These are phyloP conservation scores for Artemisia tridentata DNA, from an alignment of 129 eudicot genomes.

Conservation along the genomic window DNA sequence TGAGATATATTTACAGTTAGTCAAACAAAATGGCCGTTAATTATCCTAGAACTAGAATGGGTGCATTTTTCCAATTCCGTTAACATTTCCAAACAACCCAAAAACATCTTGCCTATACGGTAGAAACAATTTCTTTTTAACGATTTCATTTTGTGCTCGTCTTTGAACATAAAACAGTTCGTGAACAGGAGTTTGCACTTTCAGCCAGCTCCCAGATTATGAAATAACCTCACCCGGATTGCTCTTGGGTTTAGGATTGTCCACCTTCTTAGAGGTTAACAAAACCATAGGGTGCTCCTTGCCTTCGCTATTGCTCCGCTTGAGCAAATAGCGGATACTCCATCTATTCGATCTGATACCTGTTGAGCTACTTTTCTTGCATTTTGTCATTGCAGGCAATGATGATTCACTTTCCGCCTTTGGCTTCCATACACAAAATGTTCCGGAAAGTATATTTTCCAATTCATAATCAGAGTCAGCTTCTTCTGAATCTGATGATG, in stretches of 20 bases:
- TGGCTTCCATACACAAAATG: constrained; percentile 63
- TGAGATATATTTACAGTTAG: too few relatives aligned
- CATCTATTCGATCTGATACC: constrained; percentile 59
- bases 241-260: constrained; percentile 10
- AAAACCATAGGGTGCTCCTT: constrained; percentile 39
- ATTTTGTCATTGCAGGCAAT: background rate
- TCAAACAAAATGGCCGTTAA: too few relatives aligned
- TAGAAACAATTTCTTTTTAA: constrained; percentile 49
- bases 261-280: constrained; percentile 30
- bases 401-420: constrained; percentile 23
- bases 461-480: constrained; percentile 34
- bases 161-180: constrained; percentile 44
- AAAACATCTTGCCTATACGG: constrained; percentile 58
- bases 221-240: too few relatives aligned
- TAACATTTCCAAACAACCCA: constrained; percentile 13
- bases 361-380: constrained; percentile 67
- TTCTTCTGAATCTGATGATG: constrained; percentile 31
- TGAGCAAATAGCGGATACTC: constrained; percentile 46
- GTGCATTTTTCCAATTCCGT: constrained; percentile 10
- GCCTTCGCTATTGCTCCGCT: constrained; percentile 66
- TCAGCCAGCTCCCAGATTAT: background rate
- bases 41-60: constrained; percentile 15
- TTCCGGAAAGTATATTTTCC: constrained; percentile 45
- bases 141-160: constrained; percentile 45
- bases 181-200: constrained; percentile 29